Conservation (phyloP, 192 early-diverging fungal species). For the Umbelopsis sp. region DNA sequence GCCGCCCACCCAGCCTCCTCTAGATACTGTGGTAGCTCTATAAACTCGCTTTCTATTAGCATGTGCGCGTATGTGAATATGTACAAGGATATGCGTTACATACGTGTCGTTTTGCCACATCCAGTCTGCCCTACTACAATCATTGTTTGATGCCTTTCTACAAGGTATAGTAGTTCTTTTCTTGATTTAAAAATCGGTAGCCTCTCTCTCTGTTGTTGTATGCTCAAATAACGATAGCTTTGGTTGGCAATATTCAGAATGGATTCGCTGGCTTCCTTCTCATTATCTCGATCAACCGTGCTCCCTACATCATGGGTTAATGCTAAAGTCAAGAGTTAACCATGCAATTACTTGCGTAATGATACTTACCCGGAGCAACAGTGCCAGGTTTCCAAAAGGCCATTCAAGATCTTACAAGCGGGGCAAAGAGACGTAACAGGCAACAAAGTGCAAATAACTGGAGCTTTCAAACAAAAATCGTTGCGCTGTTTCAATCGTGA, state of each 20-base stretch:
- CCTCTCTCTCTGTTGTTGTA: conserved; percentile 77
- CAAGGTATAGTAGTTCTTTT: conserved; percentile 62
- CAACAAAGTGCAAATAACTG: too few relatives aligned
- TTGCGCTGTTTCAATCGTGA: too few relatives aligned
- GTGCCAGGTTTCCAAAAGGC: conserved; percentile 66
- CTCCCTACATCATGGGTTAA: conserved; percentile 43
- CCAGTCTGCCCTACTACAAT: conserved; percentile 80
- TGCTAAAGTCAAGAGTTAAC: too few relatives aligned
- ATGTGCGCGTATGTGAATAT: neutral
- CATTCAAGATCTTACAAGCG: conserved; percentile 28
- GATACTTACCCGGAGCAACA: conserved; percentile 50
- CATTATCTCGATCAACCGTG: conserved; percentile 61
- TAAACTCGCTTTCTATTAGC: too few relatives aligned
- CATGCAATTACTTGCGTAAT: too few relatives aligned
- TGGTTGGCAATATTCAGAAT: conserved; percentile 49
- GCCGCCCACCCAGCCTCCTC: conserved; percentile 75
- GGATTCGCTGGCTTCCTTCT: conserved; percentile 55
- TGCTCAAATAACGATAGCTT: conserved; percentile 62
- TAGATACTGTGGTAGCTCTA: conserved; percentile 80
- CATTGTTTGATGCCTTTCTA: conserved; percentile 68
- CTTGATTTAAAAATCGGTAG: conserved; percentile 90
- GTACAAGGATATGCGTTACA: neutral
- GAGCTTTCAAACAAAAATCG: too few relatives aligned
- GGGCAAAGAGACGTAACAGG: too few relatives aligned
- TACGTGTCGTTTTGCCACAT: conserved; percentile 84